A percentile compares a stretch with the other conserved stretches of the same genome.
phyloP scores from a whole-genome alignment of 2,329 filamentous ascomycete species.

The Bisporella sp. region DNA sequence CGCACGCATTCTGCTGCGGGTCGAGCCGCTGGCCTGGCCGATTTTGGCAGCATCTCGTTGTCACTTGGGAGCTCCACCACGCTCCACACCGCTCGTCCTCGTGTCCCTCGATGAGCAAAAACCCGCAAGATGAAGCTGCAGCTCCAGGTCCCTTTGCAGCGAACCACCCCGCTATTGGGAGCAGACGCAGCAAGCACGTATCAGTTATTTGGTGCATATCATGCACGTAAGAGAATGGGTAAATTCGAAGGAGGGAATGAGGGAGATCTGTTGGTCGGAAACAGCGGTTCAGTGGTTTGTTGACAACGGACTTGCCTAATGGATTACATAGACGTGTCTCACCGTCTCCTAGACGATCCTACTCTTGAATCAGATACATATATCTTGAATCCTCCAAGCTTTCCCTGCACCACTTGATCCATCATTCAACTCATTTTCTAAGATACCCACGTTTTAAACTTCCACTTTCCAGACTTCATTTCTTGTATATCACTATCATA shows the following conservation, averaged over 20 bases:
- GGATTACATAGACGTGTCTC: conserved; percentile 7
- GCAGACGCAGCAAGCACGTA: conserved; percentile 10
- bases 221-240: conserved; percentile 13
- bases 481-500: conserved; percentile 5
- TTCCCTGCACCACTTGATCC: background rate
- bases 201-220: conserved; percentile 17
- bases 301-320: conserved; percentile 2
- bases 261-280: conserved; percentile 8
- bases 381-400: background rate
- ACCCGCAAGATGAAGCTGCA: background rate
- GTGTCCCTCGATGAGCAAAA: background rate
- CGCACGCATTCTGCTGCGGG: conserved; percentile 20
- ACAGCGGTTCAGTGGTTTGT: conserved; percentile 8
- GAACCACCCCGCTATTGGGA: conserved; percentile 14
- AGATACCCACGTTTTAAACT: background rate
- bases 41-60: conserved; percentile 13
- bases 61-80: conserved; percentile 7
- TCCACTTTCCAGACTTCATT: conserved; percentile 1
- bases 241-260: conserved; percentile 3
- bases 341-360: conserved; percentile 3
- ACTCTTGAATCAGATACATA: background rate
- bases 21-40: conserved; percentile 13
- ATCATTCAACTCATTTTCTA: background rate
- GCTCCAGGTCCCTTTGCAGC: background rate
- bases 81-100: conserved; percentile 17